Conservation (phyloP, 2,329 filamentous ascomycete genomes). For the Trichoderma semiorbis region DNA sequence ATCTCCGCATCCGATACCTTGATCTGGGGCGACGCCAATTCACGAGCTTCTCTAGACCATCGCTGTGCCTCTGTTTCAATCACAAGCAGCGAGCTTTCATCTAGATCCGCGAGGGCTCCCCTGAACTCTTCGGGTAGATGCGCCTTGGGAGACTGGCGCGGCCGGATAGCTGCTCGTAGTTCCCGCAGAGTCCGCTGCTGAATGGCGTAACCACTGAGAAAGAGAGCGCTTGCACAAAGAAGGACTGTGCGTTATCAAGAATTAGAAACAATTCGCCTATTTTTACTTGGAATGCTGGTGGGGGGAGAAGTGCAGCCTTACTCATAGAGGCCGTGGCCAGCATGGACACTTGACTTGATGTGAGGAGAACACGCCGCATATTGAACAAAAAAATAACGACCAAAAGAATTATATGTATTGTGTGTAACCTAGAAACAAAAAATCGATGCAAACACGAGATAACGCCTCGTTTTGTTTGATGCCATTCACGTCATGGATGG, state of each 20-base stretch:
- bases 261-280: neutral
- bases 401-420: neutral
- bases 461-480: neutral
- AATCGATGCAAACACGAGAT: neutral
- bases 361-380: conserved; percentile 55
- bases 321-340: conserved; percentile 61
- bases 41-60: conserved; percentile 26
- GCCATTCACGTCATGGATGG: neutral
- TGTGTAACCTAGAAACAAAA: conserved; percentile 1
- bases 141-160: conserved; percentile 43
- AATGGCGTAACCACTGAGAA: conserved; percentile 81
- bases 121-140: conserved; percentile 52
- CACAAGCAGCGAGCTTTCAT: conserved; percentile 44
- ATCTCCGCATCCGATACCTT: conserved; percentile 31
- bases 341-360: conserved; percentile 67
- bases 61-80: conserved; percentile 36
- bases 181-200: conserved; percentile 82
- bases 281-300: neutral
- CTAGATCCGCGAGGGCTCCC: conserved; percentile 42
- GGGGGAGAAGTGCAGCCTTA: conserved; percentile 38
- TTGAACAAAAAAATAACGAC: neutral
- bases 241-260: conserved; percentile 51
- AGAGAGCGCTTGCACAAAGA: conserved; percentile 76
- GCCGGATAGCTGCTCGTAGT: conserved; percentile 68
- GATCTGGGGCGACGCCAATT: conserved; percentile 1